A percentile compares a stretch with the other conserved stretches of the same genome.
Conservation (phyloP, 2,329 filamentous ascomycete genomes). For the Colletotrichum navitas region DNA sequence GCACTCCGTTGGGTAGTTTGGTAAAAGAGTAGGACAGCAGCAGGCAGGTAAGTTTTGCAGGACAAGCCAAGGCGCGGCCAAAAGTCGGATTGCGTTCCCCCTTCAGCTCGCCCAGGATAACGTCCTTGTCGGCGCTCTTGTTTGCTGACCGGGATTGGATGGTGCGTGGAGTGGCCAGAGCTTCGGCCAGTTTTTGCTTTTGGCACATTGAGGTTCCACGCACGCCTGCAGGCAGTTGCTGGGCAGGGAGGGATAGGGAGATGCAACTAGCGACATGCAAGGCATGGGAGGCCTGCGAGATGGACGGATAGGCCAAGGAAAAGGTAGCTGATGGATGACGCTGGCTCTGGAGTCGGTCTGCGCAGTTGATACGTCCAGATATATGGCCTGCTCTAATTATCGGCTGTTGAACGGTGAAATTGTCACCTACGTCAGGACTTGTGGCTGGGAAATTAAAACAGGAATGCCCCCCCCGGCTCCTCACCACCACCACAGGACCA, state of each 20-base stretch:
- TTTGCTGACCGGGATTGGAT: slow-evolving; percentile 1
- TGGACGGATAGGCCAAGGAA: not conserved
- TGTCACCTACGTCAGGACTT: slow-evolving; percentile 40
- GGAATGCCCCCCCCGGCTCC: slow-evolving; percentile 33
- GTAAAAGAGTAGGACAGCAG: not conserved
- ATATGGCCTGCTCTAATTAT: not conserved
- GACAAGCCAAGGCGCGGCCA: not conserved
- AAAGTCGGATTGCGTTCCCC: not conserved
- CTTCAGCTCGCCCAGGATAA: slow-evolving; percentile 10
- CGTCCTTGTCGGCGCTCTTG: not conserved
- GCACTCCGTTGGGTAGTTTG: not conserved
- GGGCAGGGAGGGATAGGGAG: no score
- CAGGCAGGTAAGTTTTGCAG: not conserved
- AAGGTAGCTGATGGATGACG: not conserved
- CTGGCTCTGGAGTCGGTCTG: not conserved
- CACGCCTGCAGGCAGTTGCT: no score
- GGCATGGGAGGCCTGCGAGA: slow-evolving; percentile 18
- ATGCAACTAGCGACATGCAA: slow-evolving; percentile 1
- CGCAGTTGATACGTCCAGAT: slow-evolving; percentile 15
- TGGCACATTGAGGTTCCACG: not conserved
- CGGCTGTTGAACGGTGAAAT: slow-evolving; percentile 10
- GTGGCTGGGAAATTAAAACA: slow-evolving; percentile 38
- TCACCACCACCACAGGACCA: slow-evolving; percentile 39
- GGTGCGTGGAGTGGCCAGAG: slow-evolving; percentile 10
- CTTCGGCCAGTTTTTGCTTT: slow-evolving; percentile 5